Percentiles rank a stretch among this genome's conserved stretches.
Conservation (phyloP, 345 rosid species). For the Linum tenue region DNA sequence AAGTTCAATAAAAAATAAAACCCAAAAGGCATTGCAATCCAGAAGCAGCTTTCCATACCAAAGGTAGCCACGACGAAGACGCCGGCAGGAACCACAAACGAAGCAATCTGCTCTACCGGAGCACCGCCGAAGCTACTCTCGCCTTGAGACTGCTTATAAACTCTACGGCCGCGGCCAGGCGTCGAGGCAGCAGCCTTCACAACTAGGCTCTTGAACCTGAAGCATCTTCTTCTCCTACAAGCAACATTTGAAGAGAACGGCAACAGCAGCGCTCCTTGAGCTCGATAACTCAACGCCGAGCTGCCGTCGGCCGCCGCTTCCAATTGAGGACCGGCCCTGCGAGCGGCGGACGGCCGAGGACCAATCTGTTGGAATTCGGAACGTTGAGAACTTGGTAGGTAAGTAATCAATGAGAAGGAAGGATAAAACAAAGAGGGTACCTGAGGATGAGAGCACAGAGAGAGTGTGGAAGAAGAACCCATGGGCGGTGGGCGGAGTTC, state of each 20-base stretch:
- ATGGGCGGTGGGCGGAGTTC: constrained; percentile 20
- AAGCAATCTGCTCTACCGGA: constrained; percentile 52
- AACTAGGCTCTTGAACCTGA: constrained; percentile 31
- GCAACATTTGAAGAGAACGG: constrained; percentile 19
- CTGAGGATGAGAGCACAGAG: constrained; percentile 42
- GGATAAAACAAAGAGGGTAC: constrained; percentile 11
- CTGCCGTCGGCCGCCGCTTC: constrained; percentile 4
- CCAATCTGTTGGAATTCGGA: constrained; percentile 20
- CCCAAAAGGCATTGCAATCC: neutral
- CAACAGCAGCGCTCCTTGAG: constrained; percentile 10
- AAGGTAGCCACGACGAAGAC: constrained; percentile 48
- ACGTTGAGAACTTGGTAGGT: neutral
- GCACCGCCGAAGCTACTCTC: constrained; percentile 34
- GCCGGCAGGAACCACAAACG: constrained; percentile 50
- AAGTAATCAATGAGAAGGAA: neutral
- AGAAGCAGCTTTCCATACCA: constrained; percentile 35
- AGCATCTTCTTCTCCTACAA: constrained; percentile 18
- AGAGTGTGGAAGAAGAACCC: constrained; percentile 46
- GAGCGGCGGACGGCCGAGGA: constrained; percentile 15
- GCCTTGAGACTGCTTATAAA: constrained; percentile 53
- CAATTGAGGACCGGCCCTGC: constrained; percentile 19
- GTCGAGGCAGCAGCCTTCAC: constrained; percentile 40
- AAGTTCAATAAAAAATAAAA: no score
- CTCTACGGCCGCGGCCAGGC: constrained; percentile 33
- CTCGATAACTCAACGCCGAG: constrained; percentile 16